A percentile compares a stretch with the other conserved stretches of the same genome.
Evolutionary conservation across 257 asterid genomes (phyloP).

Genomic region (Eucommia ulmoides): DNA sequence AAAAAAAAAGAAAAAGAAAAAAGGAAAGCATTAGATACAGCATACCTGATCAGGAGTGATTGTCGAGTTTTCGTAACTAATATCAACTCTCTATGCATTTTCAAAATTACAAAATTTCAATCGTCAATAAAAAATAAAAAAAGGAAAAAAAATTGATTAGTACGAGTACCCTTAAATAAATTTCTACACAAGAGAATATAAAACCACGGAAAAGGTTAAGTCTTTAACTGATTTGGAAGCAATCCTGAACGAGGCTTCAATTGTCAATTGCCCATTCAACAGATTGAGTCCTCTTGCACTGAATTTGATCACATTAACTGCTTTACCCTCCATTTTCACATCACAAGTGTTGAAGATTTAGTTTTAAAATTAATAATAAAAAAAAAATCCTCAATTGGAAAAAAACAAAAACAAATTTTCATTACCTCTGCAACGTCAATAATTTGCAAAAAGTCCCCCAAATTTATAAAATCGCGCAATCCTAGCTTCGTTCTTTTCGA

Average conservation of each 20-base stretch:
- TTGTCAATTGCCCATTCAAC: slow-evolving; percentile 60
- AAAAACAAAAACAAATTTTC: not conserved
- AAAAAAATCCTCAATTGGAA: too few relatives aligned
- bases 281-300: slow-evolving; percentile 66
- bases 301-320: slow-evolving; percentile 74
- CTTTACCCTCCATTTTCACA: slow-evolving; percentile 74
- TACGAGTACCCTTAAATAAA: not conserved
- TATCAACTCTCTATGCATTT: slow-evolving; percentile 62
- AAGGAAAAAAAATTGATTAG: not conserved
- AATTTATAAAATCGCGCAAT: slow-evolving; percentile 65
- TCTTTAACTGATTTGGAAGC: slow-evolving; percentile 59
- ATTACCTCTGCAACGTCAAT: slow-evolving; percentile 60
- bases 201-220: not conserved
- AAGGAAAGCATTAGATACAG: not conserved
- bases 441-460: slow-evolving; percentile 61
- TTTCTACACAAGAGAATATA: slow-evolving; percentile 5
- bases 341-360: slow-evolving; percentile 20
- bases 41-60: slow-evolving; percentile 79
- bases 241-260: slow-evolving; percentile 64
- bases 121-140: slow-evolving; percentile 2
- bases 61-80: slow-evolving; percentile 40
- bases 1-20: not conserved
- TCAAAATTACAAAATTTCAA: too few relatives aligned
- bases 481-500: slow-evolving; percentile 86
- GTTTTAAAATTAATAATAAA: too few relatives aligned